Percentiles rank a stretch among this genome's conserved stretches.
These are phyloP conservation scores for Hypoxylon fragiforme DNA, from an alignment of 495 filamentous ascomycete species.

Conservation along the genomic window DNA sequence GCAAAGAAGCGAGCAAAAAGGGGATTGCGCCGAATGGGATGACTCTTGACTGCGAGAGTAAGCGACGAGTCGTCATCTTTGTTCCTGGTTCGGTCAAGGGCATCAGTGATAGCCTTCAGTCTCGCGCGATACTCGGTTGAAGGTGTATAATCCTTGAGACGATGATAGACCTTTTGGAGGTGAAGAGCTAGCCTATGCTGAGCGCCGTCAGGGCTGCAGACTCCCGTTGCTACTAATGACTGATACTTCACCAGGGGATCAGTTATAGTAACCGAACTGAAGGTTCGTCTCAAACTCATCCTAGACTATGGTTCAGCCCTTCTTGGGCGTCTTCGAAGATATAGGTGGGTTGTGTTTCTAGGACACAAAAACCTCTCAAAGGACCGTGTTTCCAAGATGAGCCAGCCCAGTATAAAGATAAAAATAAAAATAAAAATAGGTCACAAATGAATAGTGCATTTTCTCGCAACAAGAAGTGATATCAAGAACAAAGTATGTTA, in stretches of 20 bases:
- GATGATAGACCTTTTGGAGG: slow-evolving; percentile 67
- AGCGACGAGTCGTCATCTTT: slow-evolving; percentile 19
- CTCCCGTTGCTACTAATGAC: slow-evolving; percentile 60
- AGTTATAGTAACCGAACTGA: slow-evolving; percentile 62
- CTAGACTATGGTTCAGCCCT: slow-evolving; percentile 14
- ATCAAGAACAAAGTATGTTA: background rate
- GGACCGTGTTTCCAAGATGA: too few relatives aligned
- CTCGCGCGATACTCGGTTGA: slow-evolving; percentile 61
- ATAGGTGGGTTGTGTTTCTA: too few relatives aligned
- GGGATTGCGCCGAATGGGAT: slow-evolving; percentile 55
- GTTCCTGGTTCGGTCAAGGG: slow-evolving; percentile 41
- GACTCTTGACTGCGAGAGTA: slow-evolving; percentile 45
- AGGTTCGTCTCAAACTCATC: slow-evolving; percentile 41
- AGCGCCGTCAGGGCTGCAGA: slow-evolving; percentile 63
- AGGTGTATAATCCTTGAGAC: slow-evolving; percentile 70
- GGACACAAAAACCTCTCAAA: too few relatives aligned
- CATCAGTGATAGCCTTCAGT: slow-evolving; percentile 54
- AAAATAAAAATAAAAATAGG: too few relatives aligned
- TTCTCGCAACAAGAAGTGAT: background rate
- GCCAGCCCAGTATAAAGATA: too few relatives aligned
- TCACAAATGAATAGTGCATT: background rate
- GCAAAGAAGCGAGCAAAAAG: slow-evolving; percentile 51
- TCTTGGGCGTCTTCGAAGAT: too few relatives aligned
- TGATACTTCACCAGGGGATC: slow-evolving; percentile 73
- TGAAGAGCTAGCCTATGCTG: slow-evolving; percentile 69